Base-by-base conservation (phyloP, 164 flowering plant species). In the Annona cherimola region DNA sequence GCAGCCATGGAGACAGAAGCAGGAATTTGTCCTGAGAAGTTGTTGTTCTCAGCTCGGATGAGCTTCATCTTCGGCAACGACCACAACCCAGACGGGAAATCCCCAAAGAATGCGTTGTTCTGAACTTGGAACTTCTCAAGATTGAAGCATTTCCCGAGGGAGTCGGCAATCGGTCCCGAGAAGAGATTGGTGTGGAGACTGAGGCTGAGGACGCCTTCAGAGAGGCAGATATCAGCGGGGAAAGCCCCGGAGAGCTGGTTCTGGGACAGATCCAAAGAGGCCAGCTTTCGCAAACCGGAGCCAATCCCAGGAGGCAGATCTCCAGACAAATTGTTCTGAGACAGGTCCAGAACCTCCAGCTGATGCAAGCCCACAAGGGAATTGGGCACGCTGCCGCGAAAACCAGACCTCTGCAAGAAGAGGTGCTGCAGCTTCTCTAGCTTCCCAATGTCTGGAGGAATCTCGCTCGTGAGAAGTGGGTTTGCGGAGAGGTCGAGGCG, bases 41-140 rank as follows among this genome's bases (percentile, higher is more conserved):
- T 71, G 64, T 93, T 93, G 82, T 88, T 90, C 83, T 90, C 93
- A 68, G 91, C 97, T 86, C 95, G 82, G 45, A 93, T 82, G 45
- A 93, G 88, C 82, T 79, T 88, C 19, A 91, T 75, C 72, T 82
- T 88, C 41, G 89, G 93, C 70, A 91, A 75, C 50, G 92, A 84
- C 95, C 94, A 93, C 57, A 90, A 67, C 66, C 79, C 85, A 77
- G 67, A 41, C 1, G 95, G 95, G 67, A 93, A 85, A 81, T 84
- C 79, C 16, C 91, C 95, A 70, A 76, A 80, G 69, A 91, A 89
- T 43, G 76, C 86, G 79, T 91, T 93, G 87, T 85, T 79, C 78
- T 89, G 97, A 76, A 91, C 89, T 78, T 90, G 90, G 80, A 93
- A 83, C 69, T 78, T 89, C 82, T 90, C 97, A 43, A 93, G 91